Evolutionary conservation across 1,139 yeast species (phyloP).

Genomic region (Saccharomycopsis phalli): DNA sequence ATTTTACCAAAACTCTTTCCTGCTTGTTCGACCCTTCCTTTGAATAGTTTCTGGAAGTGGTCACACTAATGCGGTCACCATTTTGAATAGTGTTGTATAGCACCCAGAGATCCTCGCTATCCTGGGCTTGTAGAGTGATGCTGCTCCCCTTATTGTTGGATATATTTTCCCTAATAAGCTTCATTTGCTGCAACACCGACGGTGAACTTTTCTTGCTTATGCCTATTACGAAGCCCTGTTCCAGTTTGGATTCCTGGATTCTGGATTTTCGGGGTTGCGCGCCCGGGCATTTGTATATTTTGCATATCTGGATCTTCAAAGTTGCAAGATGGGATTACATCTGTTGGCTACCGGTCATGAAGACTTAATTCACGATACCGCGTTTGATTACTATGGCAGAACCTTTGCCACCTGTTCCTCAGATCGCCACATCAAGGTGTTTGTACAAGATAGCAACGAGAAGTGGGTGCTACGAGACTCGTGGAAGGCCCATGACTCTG

Average conservation of each 20-base stretch:
- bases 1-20: slow-evolving; percentile 48
- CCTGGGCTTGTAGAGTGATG: slow-evolving; percentile 67
- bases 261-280: neutral
- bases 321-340: slow-evolving; percentile 30
- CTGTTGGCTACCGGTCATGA: slow-evolving; percentile 87
- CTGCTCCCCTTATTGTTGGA: slow-evolving; percentile 61
- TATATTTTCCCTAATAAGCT: slow-evolving; percentile 40
- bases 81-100: slow-evolving; percentile 69
- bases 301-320: neutral
- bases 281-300: neutral
- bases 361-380: slow-evolving; percentile 80
- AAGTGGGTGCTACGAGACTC: slow-evolving; percentile 78
- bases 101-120: slow-evolving; percentile 88
- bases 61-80: slow-evolving; percentile 65
- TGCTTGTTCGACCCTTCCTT: slow-evolving; percentile 35
- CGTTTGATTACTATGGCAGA: slow-evolving; percentile 84
- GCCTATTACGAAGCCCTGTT: neutral
- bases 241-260: neutral
- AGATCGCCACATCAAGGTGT: slow-evolving; percentile 85
- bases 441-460: slow-evolving; percentile 43
- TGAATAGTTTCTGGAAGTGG: slow-evolving; percentile 60
- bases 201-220: neutral
- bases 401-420: slow-evolving; percentile 88
- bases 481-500: slow-evolving; percentile 93
- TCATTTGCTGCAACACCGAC: slow-evolving; percentile 32